phyloP scores from a whole-genome alignment of 2,329 filamentous ascomycete genomes.

The Colletotrichum sp. region DNA sequence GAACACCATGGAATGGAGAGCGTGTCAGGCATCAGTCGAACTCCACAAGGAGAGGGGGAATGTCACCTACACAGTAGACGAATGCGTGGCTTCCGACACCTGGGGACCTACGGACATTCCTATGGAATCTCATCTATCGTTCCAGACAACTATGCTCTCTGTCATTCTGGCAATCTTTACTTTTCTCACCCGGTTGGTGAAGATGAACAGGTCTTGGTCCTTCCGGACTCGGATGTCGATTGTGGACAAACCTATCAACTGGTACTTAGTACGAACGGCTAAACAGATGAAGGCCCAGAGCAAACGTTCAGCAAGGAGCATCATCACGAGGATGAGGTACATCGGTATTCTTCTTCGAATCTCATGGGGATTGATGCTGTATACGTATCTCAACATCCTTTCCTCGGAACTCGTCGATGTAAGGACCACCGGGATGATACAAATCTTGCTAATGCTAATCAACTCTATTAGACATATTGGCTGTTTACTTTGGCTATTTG shows the following conservation, averaged over 20 bases:
- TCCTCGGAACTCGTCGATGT: background rate
- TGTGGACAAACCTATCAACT: background rate
- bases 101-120: background rate
- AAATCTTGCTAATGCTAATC: background rate
- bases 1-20: background rate
- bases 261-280: background rate
- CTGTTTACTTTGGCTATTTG: background rate
- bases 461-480: background rate
- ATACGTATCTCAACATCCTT: background rate
- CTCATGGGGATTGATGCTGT: background rate
- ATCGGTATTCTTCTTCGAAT: background rate
- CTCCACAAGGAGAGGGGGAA: background rate
- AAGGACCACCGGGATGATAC: background rate
- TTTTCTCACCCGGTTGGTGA: background rate
- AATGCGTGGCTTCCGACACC: background rate
- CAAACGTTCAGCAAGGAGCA: background rate
- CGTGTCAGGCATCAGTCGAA: background rate
- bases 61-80: background rate
- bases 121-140: background rate
- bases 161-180: background rate
- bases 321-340: background rate
- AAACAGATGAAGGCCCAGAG: background rate
- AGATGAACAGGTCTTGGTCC: background rate
- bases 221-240: background rate
- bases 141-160: background rate